Conservation (phyloP, 2,329 filamentous ascomycete genomes). For the Myriosclerotinia duriaeana region DNA sequence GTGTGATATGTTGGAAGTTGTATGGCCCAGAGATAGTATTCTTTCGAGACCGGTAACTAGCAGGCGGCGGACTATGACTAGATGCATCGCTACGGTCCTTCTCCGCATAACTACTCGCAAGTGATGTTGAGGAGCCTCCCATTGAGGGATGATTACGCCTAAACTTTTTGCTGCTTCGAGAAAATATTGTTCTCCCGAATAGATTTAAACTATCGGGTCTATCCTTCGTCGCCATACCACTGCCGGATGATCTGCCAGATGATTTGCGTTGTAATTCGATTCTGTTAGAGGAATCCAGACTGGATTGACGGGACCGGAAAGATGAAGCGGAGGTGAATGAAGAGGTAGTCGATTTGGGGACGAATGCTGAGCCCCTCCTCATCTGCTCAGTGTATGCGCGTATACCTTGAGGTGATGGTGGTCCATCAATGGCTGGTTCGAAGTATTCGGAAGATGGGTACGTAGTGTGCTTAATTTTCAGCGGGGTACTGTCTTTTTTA, state of each 20-base stretch:
- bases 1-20: constrained; percentile 65
- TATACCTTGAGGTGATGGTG: constrained; percentile 59
- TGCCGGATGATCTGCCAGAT: constrained; percentile 55
- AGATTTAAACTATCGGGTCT: constrained; percentile 59
- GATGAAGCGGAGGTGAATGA: constrained; percentile 59
- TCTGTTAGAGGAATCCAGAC: constrained; percentile 33
- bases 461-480: constrained; percentile 9
- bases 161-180: constrained; percentile 50
- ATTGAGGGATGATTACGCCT: constrained; percentile 48
- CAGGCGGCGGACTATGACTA: background rate
- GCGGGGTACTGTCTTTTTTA: constrained; percentile 12
- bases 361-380: constrained; percentile 52
- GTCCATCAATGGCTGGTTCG: constrained; percentile 59
- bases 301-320: constrained; percentile 47
- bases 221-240: constrained; percentile 52
- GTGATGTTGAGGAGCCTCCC: constrained; percentile 26
- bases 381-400: constrained; percentile 59
- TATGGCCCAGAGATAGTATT: constrained; percentile 59
- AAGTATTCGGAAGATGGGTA: constrained; percentile 46
- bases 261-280: constrained; percentile 54
- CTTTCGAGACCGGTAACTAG: constrained; percentile 25
- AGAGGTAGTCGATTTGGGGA: constrained; percentile 48
- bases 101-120: constrained; percentile 25
- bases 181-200: constrained; percentile 56
- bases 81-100: constrained; percentile 24